Evolutionary conservation across 2,329 filamentous ascomycete genomes (phyloP).

Genomic region (Fusarium bulbicola): DNA sequence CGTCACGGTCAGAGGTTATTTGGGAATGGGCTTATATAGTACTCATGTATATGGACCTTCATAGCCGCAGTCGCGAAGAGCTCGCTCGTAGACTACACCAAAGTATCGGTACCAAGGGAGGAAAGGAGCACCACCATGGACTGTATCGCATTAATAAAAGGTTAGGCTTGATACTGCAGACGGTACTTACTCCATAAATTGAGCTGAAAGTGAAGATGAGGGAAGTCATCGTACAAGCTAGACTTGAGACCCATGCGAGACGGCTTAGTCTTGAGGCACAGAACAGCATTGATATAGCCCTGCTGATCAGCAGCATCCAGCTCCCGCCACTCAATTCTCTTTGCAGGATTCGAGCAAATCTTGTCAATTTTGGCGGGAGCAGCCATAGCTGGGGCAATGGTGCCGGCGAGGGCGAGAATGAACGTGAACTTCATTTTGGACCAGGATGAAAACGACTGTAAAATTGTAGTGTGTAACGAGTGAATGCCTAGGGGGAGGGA

Average conservation of each 20-base stretch:
- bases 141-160: fast-evolving
- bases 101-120: conserved; percentile 19
- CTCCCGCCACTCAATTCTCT: conserved; percentile 10
- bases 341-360: not conserved
- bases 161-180: fast-evolving
- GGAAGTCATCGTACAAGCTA: conserved; percentile 6
- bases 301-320: not conserved
- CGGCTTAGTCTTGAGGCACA: conserved; percentile 14
- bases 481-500: not conserved
- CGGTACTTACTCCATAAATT: not conserved
- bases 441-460: too few species aligned
- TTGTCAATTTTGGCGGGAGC: not conserved
- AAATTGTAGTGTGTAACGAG: too few species aligned
- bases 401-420: not conserved
- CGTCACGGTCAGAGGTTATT: not conserved
- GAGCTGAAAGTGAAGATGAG: not conserved
- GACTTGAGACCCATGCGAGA: conserved; percentile 11
- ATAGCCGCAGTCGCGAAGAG: conserved; percentile 2
- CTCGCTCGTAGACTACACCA: not conserved
- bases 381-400: not conserved
- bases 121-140: not conserved
- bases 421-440: not conserved
- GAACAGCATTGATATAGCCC: conserved; percentile 1
- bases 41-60: conserved; percentile 7
- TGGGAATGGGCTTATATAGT: fast-evolving